Base-by-base conservation (phyloP, 306 rosid genomes). In the Lablab purpureus region DNA sequence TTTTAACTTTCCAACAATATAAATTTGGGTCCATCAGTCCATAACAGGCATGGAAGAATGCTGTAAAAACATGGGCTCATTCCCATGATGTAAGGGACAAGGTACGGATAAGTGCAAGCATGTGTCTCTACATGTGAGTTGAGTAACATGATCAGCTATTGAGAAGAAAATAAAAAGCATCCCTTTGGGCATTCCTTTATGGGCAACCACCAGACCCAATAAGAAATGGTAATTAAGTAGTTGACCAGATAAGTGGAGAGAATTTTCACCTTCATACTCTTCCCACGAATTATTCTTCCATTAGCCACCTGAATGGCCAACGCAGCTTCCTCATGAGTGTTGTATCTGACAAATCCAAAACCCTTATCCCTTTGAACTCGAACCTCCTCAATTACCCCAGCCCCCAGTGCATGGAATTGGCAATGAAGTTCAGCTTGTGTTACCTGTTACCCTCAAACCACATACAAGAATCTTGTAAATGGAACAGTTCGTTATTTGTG, bases 331-430 rank as follows among this genome's bases (percentile, higher is more conserved):
- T 85, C 91, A 43, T 88, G 89, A 81, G 82, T 81, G 81, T 76
- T 86, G 84, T 84, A 88, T 76, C 91, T 88, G 51, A 88, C 87
- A 88, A 88, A 88, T 72, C 91, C 91, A 86, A 88, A 88, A 67
- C 91, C 89, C 74, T 88, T 88, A 68, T 86, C 91, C 85, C 91
- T 84, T 83, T 88, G 91, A 80, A 88, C 69, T 67, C 91, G 89
- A 22, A 88, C 91, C 79, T 88, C 91, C 84, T 88, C 91, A 71
- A 88, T 82, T 40, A 84, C 84, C 74, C 91, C 91, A 79, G 89
- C 89, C 22, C 89, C 89, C 60, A 88, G 84, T 75, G 80, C 78
- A 47, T 88, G 91, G 68, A 88, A 88, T 69, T 86, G 88, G 67
- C 81, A 84, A 66, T 88, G 91, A 74, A 88, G 87, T 81, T 88